phyloP scores from a whole-genome alignment of 768 basidiomycete genomes.

The Boletales sp. region DNA sequence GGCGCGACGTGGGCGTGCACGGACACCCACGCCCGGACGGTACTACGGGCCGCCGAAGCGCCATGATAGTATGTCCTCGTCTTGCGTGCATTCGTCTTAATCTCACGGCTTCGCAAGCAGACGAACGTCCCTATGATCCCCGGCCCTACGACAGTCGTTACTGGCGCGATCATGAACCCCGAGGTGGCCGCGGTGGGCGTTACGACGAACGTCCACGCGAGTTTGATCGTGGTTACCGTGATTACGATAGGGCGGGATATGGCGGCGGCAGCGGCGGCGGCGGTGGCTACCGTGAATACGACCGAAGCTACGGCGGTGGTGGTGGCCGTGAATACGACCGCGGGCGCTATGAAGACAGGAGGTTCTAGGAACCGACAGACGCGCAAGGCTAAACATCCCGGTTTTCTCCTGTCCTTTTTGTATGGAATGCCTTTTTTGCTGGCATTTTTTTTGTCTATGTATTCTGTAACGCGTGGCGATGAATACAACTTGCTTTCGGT shows the following conservation, averaged over 20 bases:
- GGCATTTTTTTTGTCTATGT: too few relatives aligned
- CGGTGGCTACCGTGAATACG: not conserved
- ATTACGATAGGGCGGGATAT: slow-evolving; percentile 24
- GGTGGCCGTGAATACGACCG: slow-evolving; percentile 33
- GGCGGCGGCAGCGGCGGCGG: not conserved
- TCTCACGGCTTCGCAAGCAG: slow-evolving; percentile 33
- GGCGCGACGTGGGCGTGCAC: slow-evolving; percentile 87
- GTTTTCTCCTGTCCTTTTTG: too few relatives aligned
- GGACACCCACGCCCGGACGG: slow-evolving; percentile 90
- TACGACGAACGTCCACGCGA: slow-evolving; percentile 32
- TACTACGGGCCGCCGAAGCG: slow-evolving; percentile 95
- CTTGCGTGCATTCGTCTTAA: not conserved
- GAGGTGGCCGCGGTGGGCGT: slow-evolving; percentile 45
- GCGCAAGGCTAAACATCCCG: too few relatives aligned
- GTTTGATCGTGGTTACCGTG: slow-evolving; percentile 38
- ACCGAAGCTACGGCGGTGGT: not conserved
- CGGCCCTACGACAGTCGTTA: slow-evolving; percentile 90
- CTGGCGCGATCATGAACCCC: slow-evolving; percentile 59
- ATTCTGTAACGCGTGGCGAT: too few relatives aligned
- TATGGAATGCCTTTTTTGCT: too few relatives aligned
- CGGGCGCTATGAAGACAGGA: slow-evolving; percentile 41
- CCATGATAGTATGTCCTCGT: slow-evolving; percentile 48
- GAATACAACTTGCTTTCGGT: too few relatives aligned
- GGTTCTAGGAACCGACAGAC: slow-evolving; percentile 30
- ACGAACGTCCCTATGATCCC: slow-evolving; percentile 87